Percentiles rank a stretch among this genome's conserved stretches.
Conservation (phyloP, 352 stramenopile species). For the Phytophthora hybrid region DNA sequence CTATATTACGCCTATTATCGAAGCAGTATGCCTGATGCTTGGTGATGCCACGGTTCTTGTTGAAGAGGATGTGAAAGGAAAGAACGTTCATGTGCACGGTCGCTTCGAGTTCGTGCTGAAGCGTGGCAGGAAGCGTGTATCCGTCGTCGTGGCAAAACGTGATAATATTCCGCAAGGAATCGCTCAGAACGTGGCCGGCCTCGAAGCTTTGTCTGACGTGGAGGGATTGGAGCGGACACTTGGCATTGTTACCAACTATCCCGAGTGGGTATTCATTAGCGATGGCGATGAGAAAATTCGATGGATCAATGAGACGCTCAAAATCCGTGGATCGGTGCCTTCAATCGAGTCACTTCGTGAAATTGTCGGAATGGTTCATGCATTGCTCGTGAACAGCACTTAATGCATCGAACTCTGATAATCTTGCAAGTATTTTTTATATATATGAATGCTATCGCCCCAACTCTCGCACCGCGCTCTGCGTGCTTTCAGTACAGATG, state of each 20-base stretch:
- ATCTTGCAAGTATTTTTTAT: no score
- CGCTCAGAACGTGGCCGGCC: slow-evolving; percentile 22
- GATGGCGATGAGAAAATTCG: slow-evolving; percentile 29
- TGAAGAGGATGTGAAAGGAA: slow-evolving; percentile 32
- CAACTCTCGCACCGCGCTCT: no score
- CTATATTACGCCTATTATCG: slow-evolving; percentile 29
- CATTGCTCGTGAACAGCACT: slow-evolving; percentile 5
- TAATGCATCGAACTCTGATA: background rate
- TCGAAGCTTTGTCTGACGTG: slow-evolving; percentile 38
- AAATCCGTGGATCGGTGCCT: slow-evolving; percentile 3
- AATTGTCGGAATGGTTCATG: slow-evolving; percentile 22
- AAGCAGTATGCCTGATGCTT: slow-evolving; percentile 30
- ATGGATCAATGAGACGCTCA: slow-evolving; percentile 4
- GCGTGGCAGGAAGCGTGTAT: slow-evolving; percentile 31
- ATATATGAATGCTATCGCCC: no score
- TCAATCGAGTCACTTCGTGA: slow-evolving; percentile 8
- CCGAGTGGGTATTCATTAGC: slow-evolving; percentile 34
- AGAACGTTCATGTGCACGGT: slow-evolving; percentile 26
- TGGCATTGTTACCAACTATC: slow-evolving; percentile 43
- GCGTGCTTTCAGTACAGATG: no score
- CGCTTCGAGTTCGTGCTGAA: slow-evolving; percentile 41
- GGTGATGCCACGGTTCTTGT: slow-evolving; percentile 28
- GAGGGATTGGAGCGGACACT: slow-evolving; percentile 18
- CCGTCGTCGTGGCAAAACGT: slow-evolving; percentile 31
- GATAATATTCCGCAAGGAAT: slow-evolving; percentile 35